These are phyloP conservation scores for Exophiala lecanii-corni DNA, from an alignment of 2,329 filamentous ascomycete genomes.

Conservation along the genomic window DNA sequence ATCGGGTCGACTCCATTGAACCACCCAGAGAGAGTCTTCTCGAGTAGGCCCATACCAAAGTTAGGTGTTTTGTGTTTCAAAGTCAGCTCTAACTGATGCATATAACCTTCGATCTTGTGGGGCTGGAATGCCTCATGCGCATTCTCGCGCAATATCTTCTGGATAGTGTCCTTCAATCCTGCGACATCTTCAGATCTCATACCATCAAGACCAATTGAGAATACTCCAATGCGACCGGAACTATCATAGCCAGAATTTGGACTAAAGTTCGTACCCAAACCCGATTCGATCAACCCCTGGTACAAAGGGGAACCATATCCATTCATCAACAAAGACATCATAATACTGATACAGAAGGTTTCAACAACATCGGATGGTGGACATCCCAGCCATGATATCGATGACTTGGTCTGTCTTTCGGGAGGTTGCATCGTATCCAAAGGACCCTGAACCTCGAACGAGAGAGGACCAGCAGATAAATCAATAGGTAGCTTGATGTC, in stretches of 20 bases:
- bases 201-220: constrained; percentile 88
- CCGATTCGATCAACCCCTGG: constrained; percentile 79
- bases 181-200: constrained; percentile 74
- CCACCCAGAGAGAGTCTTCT: constrained; percentile 85
- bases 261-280: constrained; percentile 87
- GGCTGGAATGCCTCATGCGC: constrained; percentile 76
- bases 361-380: constrained; percentile 79
- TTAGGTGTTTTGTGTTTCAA: constrained; percentile 95
- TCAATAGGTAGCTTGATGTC: constrained; percentile 73
- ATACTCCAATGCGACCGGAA: constrained; percentile 71
- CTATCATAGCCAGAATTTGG: constrained; percentile 90
- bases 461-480: constrained; percentile 61
- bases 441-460: constrained; percentile 71
- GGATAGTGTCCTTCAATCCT: constrained; percentile 69
- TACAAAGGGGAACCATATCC: constrained; percentile 95
- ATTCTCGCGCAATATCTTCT: constrained; percentile 65
- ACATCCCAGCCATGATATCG: constrained; percentile 85
- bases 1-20: constrained; percentile 94
- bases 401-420: constrained; percentile 89
- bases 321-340: constrained; percentile 81
- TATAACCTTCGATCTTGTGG: constrained; percentile 85
- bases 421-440: constrained; percentile 79
- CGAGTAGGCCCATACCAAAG: constrained; percentile 87
- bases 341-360: constrained; percentile 76
- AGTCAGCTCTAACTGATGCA: constrained; percentile 89